Base-by-base conservation (phyloP, 2,329 filamentous ascomycete genomes). In the Claviceps maximensis region DNA sequence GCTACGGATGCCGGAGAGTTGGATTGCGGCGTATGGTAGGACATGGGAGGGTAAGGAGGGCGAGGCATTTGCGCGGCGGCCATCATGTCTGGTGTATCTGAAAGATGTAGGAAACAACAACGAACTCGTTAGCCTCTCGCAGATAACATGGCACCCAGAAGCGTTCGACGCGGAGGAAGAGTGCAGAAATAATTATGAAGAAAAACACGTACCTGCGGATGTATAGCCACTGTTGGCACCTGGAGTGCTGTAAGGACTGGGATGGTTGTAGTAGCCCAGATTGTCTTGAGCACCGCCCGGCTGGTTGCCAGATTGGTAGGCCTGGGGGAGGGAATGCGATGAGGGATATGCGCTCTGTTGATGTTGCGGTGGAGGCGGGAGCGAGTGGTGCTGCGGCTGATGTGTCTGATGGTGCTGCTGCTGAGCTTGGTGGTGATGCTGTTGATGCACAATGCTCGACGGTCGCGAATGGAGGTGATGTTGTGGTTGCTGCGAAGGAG, bases 1-100 rank as follows among this genome's bases (percentile, higher is more conserved):
- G 90, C 87, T 62, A 96, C 90, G 50, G 90, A 95, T 41, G 89
- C 88, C 49, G 91, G 91, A 53, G 91, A 95, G 70, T 91, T 95
- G 53, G 90, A 95, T 72, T 96, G 90, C 53, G 90, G 89, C 19
- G 90, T 94, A 69, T 96, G 88, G 67, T 96, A 96, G 33, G 77
- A 78, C 66, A 95, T 95, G 56, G 89, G 88, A 61, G 90, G 90
- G 67, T 94, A 95, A 47, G 83, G 79, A 61, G 84, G 81, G 68
- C 84, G 81, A 69, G 88, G 86, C 87, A 82, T 78, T 65, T 75
- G 71, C 57, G 72, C 73, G 62, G 79, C 76, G 71, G 83, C 84
- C 77, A 80, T 84, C 74, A 83, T 83, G 59, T 82, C 79, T 71
- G 75, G 75, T 56, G 75, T 79, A 64, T 81, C 79, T 80, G 57